Evolutionary conservation across 116 monocot species (phyloP).

Genomic region (Thalassia testudinum): DNA sequence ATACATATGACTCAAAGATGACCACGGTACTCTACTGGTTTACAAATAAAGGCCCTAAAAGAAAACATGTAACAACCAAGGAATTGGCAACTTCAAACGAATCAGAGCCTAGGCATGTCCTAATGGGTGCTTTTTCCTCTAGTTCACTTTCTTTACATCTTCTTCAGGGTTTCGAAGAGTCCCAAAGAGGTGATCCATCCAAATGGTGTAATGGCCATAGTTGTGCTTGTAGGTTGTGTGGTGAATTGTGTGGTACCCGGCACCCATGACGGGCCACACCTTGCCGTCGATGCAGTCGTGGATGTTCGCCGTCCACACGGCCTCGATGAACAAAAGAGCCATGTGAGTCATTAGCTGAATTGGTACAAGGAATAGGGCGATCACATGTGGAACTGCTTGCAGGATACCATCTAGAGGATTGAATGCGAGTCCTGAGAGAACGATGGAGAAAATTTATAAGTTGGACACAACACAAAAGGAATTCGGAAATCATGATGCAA

Average conservation of each 20-base stretch:
- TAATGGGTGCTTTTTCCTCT: background rate
- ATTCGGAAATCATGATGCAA: too few relatives aligned
- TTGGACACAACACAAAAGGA: too few relatives aligned
- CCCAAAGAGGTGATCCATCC: constrained; percentile 91
- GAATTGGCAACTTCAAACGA: too few relatives aligned
- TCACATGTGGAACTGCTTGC: constrained; percentile 81
- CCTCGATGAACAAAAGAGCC: constrained; percentile 55
- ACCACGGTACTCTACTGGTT: too few relatives aligned
- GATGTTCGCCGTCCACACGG: constrained; percentile 93
- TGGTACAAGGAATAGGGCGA: constrained; percentile 67
- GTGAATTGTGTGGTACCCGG: constrained; percentile 97
- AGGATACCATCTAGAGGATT: constrained; percentile 91
- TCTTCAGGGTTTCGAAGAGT: constrained; percentile 67
- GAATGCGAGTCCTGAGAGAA: constrained; percentile 73
- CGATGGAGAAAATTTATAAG: too few relatives aligned
- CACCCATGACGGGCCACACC: constrained; percentile 94
- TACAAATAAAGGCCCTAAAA: too few relatives aligned
- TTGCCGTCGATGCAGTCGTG: constrained; percentile 97
- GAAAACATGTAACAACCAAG: too few relatives aligned
- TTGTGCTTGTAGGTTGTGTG: constrained; percentile 96
- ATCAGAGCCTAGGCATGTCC: too few relatives aligned
- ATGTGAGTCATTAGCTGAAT: constrained; percentile 78
- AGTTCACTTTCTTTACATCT: constrained; percentile 25
- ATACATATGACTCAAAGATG: too few relatives aligned
- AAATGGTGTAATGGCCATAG: constrained; percentile 89